These are phyloP conservation scores for Alopecurus myosuroides DNA, from an alignment of 176 grass and related monocot genomes.

Conservation along the genomic window DNA sequence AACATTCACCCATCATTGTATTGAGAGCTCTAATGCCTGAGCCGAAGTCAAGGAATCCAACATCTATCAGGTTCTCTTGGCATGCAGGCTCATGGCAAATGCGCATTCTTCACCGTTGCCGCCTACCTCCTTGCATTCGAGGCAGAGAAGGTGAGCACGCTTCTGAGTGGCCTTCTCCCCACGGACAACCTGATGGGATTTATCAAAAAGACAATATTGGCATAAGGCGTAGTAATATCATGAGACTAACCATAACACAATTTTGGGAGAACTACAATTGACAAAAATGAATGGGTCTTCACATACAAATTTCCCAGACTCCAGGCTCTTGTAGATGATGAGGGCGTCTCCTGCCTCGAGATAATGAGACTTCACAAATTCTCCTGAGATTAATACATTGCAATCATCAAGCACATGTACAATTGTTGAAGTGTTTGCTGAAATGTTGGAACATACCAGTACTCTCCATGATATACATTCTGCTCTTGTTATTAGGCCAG, in stretches of 20 bases:
- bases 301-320: constrained; percentile 48
- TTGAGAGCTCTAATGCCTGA: neutral
- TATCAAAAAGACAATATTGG: neutral
- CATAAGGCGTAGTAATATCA: constrained; percentile 2
- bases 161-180: constrained; percentile 28
- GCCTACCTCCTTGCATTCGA: constrained; percentile 22
- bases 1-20: neutral
- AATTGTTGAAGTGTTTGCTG: neutral
- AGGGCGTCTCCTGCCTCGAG: constrained; percentile 52
- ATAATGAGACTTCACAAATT: constrained; percentile 54
- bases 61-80: constrained; percentile 22
- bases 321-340: constrained; percentile 48
- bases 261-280: neutral
- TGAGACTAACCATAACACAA: neutral
- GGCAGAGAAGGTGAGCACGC: neutral
- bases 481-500: constrained; percentile 94
- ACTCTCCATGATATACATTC: constrained; percentile 83
- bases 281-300: neutral
- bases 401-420: neutral
- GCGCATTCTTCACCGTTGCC: constrained; percentile 15
- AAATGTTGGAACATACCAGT: constrained; percentile 32
- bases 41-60: neutral
- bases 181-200: constrained; percentile 35
- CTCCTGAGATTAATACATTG: constrained; percentile 37
- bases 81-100: constrained; percentile 11